Evolutionary conservation across 1,284 basidiomycete genomes (phyloP).

Genomic region (Ceratobasidium sp.): DNA sequence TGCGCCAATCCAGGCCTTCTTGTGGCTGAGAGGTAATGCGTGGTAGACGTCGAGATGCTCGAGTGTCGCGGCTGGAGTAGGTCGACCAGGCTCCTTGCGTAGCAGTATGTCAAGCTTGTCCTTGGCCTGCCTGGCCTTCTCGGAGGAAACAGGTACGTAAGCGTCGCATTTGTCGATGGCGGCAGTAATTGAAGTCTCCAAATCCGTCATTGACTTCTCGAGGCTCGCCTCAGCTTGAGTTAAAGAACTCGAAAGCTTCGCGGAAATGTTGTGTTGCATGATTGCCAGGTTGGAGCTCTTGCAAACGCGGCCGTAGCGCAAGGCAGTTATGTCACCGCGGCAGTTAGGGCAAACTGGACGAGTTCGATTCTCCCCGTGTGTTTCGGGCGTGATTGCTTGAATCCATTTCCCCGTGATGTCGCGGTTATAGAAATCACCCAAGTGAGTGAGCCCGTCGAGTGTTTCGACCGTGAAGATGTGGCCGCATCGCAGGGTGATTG

Average conservation of each 20-base stretch:
- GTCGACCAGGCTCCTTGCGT: not conserved
- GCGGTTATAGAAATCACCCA: conserved; percentile 70
- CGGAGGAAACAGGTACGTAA: not conserved
- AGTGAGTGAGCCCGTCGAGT: conserved; percentile 70
- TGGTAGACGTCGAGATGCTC: conserved; percentile 2
- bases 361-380: conserved; percentile 21
- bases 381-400: conserved; percentile 24
- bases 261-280: conserved; percentile 71
- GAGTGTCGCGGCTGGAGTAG: not conserved
- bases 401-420: conserved; percentile 59
- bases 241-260: conserved; percentile 45
- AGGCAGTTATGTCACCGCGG: conserved; percentile 64
- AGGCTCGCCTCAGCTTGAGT: not conserved
- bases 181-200: not conserved
- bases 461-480: conserved; percentile 81
- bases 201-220: not conserved
- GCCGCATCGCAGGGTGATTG: conserved; percentile 72
- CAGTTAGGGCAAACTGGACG: conserved; percentile 71
- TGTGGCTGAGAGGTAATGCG: not conserved
- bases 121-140: not conserved
- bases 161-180: not conserved
- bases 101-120: conserved; percentile 19
- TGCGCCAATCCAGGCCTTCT: conserved; percentile 58
- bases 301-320: conserved; percentile 70
- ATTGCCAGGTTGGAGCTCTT: conserved; percentile 75